These are phyloP conservation scores for Paspalum vaginatum DNA, from an alignment of 176 grass and related monocot species.

Conservation along the genomic window DNA sequence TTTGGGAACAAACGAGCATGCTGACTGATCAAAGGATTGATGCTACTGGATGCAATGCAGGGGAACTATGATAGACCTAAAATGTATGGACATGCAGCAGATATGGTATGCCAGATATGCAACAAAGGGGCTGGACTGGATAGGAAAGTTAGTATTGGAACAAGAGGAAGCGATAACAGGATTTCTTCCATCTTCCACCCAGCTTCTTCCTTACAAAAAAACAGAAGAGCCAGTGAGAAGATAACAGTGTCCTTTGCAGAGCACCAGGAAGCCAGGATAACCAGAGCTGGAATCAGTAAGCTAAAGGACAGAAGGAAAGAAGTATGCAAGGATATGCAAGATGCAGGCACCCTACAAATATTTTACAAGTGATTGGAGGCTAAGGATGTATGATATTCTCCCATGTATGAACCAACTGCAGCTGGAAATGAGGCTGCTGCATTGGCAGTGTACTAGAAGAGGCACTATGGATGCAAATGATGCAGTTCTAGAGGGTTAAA, in stretches of 20 bases:
- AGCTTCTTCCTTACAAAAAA: constrained; percentile 72
- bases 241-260: constrained; percentile 28
- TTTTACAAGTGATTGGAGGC: constrained; percentile 24
- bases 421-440: background rate
- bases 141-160: constrained; percentile 19
- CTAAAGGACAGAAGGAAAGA: constrained; percentile 28
- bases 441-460: constrained; percentile 13
- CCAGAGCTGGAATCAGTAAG: constrained; percentile 30
- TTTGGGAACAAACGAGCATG: background rate
- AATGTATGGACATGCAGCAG: background rate
- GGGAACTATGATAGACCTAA: constrained; percentile 7
- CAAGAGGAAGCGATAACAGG: constrained; percentile 26
- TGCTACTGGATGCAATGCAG: constrained; percentile 34
- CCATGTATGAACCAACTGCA: constrained; percentile 22
- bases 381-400: constrained; percentile 14
- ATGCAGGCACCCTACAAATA: constrained; percentile 36
- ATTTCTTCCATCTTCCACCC: constrained; percentile 34
- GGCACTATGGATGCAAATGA: constrained; percentile 35
- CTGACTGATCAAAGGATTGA: background rate
- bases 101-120: constrained; percentile 33
- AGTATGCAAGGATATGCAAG: constrained; percentile 40
- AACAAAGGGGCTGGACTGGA: background rate
- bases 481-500: constrained; percentile 18
- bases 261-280: constrained; percentile 35
- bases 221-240: constrained; percentile 55